Conservation (phyloP, 2,329 filamentous ascomycete genomes). For the Ceratocystis alfenasii region DNA sequence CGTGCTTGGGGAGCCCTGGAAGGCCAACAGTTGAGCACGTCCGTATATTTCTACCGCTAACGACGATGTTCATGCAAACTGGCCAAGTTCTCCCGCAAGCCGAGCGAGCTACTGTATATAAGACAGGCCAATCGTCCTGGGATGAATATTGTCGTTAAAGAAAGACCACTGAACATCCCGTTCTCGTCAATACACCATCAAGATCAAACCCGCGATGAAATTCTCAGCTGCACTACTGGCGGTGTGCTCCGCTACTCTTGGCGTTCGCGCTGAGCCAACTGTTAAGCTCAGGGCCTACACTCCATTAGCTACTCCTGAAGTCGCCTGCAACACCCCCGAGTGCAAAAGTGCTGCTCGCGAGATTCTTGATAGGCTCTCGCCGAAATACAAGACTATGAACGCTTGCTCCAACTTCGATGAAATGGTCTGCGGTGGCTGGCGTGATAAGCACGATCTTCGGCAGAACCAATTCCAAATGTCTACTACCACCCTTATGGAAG, state of each 20-base stretch:
- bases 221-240: neutral
- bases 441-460: constrained; percentile 50
- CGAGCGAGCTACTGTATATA: neutral
- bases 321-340: constrained; percentile 25
- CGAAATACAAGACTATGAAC: constrained; percentile 48
- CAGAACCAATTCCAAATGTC: constrained; percentile 51
- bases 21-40: neutral
- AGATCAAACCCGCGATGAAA: neutral
- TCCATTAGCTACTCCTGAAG: neutral
- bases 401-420: constrained; percentile 59
- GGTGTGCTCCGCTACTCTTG: neutral
- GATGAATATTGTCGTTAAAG: neutral
- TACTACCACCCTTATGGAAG: constrained; percentile 48
- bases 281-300: neutral
- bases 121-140: neutral
- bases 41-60: neutral
- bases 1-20: neutral
- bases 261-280: neutral
- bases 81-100: neutral
- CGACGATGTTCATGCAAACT: neutral
- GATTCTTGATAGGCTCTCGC: constrained; percentile 27
- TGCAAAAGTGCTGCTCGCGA: constrained; percentile 29
- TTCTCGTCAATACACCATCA: neutral
- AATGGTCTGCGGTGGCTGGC: constrained; percentile 56
- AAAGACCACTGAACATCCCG: neutral